Conservation (phyloP, 1,139 yeast genomes). For the Spathaspora sp. region DNA sequence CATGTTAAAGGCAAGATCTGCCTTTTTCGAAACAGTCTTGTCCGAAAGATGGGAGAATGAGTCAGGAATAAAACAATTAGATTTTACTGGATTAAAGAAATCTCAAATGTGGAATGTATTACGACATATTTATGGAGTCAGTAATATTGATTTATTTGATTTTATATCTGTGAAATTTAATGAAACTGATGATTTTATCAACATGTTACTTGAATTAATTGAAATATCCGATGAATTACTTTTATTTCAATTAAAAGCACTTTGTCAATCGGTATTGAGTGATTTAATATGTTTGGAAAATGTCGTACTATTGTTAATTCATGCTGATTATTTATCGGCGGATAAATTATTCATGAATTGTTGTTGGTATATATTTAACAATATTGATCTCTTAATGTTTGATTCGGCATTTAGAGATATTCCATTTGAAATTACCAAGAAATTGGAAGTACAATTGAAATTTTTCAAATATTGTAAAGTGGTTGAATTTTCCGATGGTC, state of each 20-base stretch:
- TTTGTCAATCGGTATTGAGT: constrained; percentile 61
- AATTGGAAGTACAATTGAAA: constrained; percentile 29
- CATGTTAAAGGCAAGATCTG: constrained; percentile 55
- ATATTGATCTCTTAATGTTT: constrained; percentile 61
- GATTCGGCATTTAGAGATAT: constrained; percentile 39
- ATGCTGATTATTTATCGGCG: constrained; percentile 54
- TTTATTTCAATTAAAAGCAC: constrained; percentile 55
- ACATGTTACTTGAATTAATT: constrained; percentile 56
- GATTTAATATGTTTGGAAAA: constrained; percentile 63
- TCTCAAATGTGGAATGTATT: constrained; percentile 53
- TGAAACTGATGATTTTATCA: constrained; percentile 44
- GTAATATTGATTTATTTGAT: constrained; percentile 46
- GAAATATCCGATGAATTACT: constrained; percentile 66
- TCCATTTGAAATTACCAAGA: constrained; percentile 25
- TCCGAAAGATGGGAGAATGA: constrained; percentile 53
- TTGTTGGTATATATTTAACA: constrained; percentile 66
- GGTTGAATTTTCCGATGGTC: constrained; percentile 20
- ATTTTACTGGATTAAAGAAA: constrained; percentile 44
- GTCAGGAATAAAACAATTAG: constrained; percentile 19
- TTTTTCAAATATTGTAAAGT: constrained; percentile 30
- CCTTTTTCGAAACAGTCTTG: constrained; percentile 61
- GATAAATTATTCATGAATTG: constrained; percentile 58
- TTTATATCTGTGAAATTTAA: constrained; percentile 21
- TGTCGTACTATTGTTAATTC: constrained; percentile 54
- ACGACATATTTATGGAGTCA: constrained; percentile 58